Base-by-base conservation (phyloP, 2,329 filamentous ascomycete species). In the Cladorrhinum sp. region DNA sequence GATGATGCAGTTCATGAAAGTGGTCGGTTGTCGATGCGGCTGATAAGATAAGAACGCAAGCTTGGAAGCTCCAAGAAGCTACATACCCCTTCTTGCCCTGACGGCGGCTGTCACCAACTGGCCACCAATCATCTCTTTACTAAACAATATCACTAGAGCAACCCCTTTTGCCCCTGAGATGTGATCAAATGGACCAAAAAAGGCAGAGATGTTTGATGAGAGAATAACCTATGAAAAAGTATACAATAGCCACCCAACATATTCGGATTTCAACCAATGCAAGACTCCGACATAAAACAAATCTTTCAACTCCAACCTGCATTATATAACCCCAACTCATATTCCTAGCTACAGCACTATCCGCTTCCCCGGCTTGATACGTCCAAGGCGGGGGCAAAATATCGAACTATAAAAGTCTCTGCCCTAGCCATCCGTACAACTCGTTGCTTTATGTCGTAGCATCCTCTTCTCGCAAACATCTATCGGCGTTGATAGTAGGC, bases 11-110 rank as follows among this genome's bases (percentile, higher is more conserved):
- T 52, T 63, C 57, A 63, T 58, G 58, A 51, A 60, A 48, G 39
- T 39, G 36, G 33, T 46, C 21, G 52, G 50, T 21, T 62, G 60
- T 30, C 42, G 4, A 9, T 59, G 55, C 30, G 55, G 12, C 21
- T 42, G 62, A 64, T 64, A 64, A 64, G 62, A 64, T 59, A 61
- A 61, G 57, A 26, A 16, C 23, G n/a, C 52, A 24, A 30, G 57
- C 48, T 33, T 28, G 50, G 16, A 48, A 30, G 18, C 18, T 52
- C 55, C 5, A 28, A 58, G 53, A 39, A 48, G 51, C 5, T 46
- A 46, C 42, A 16, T 46, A 46, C n/a, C 33, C 18, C 2, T 28
- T 9, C n/a, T 26, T 16, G 16, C 14, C 49, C 14, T 14, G 18
- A 26, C n/a, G 54, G 24, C 54, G 30, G 54, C 39, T 57, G 54